These are phyloP conservation scores for Musa itinerans DNA, from an alignment of 176 grass and related monocot genomes.

Conservation along the genomic window DNA sequence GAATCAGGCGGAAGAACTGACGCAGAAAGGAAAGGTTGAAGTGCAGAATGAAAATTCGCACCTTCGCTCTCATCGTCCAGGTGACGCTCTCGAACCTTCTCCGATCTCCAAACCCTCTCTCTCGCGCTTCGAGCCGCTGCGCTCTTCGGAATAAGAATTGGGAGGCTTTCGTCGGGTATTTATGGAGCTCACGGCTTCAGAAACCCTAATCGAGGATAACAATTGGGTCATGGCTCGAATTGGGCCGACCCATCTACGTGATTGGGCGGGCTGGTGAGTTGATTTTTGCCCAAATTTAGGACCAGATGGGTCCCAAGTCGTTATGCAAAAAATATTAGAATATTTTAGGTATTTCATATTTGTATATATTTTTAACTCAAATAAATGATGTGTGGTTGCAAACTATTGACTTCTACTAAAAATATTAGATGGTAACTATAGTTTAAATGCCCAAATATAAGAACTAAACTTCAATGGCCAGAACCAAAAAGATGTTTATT, in stretches of 20 bases:
- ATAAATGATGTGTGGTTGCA: too few species aligned
- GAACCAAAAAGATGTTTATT: too few species aligned
- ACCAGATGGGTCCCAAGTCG: too few species aligned
- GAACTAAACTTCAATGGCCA: too few species aligned
- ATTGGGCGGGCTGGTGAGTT: not conserved
- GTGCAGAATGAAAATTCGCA: not conserved
- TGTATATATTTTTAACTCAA: too few species aligned
- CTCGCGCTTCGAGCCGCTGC: not conserved
- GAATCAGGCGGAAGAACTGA: not conserved
- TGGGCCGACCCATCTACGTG: not conserved
- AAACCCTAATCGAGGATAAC: not conserved
- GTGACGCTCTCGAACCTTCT: not conserved
- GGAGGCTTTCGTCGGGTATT: not conserved
- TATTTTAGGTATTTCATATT: too few species aligned
- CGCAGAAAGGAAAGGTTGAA: not conserved
- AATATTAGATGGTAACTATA: too few species aligned
- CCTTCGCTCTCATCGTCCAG: not conserved
- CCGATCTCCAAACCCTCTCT: not conserved
- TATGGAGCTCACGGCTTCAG: not conserved
- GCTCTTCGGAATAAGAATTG: not conserved
- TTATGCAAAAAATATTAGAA: too few species aligned
- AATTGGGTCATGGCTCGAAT: not conserved
- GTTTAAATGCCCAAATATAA: too few species aligned
- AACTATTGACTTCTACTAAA: too few species aligned
- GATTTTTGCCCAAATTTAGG: too few species aligned